Base-by-base conservation (phyloP, 768 basidiomycete genomes). In the Harrya chromipes region DNA sequence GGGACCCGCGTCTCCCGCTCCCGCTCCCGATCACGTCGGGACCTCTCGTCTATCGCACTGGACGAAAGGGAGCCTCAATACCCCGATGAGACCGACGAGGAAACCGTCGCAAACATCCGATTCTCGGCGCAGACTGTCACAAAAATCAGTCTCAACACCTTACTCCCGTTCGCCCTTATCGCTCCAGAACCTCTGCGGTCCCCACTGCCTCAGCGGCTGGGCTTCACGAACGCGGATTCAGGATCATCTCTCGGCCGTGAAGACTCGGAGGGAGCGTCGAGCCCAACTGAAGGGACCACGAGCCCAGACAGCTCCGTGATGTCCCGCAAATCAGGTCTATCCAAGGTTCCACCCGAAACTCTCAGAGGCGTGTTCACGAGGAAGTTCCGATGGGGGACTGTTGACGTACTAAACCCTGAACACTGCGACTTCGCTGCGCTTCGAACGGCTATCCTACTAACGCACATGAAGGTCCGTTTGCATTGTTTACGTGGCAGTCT, bases 351-450 rank as follows among this genome's bases (percentile, higher is more conserved):
- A 20, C 87, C 85, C 20, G 81, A 83, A 19, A 79, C 84, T 63
- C 68, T 90, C 63, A 80, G 78, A 68, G 87, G 90, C 42, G 75
- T 86, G 47, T 92, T 92, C 63, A 74, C 81, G 29, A 73, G 92
- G 54, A 83, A 80, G 63, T 94, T 87, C 66, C 73, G 90, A 58
- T 95, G 93, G 93, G 94, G 94, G 31, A 86, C 79, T 39, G 77
- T 94, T 51, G 88, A 93, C 67, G 90, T 94, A 47, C 79, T 94
- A 42, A 77, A 90, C 67, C 89, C 91, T 45, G 77, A 75, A 24
- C 92, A 95, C 56, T 93, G 89, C 58, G 94, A 97, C 69, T 94
- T 92, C 65, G 79, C 86, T 34, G 84, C 87, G 53, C 71, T 97
- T 66, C 80, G 90, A 55, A 91, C 90, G 13, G 85, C 87, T 44